phyloP scores from a whole-genome alignment of 352 stramenopile species.

The Globisporangium viniferum region DNA sequence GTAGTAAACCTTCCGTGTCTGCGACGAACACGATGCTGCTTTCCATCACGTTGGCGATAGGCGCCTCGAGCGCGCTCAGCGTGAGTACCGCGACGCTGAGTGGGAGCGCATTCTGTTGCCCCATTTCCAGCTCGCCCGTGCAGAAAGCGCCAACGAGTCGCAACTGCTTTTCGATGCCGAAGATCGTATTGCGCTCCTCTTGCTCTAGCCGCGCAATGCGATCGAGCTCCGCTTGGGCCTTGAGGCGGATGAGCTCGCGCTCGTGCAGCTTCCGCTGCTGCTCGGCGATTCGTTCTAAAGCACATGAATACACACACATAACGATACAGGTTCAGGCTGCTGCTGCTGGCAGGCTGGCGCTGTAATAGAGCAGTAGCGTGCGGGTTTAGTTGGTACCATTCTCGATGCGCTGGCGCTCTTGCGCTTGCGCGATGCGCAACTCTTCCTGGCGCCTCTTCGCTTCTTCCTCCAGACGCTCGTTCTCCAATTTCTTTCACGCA shows the following conservation, averaged over 20 bases:
- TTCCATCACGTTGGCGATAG: slow-evolving; percentile 26
- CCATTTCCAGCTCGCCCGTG: slow-evolving; percentile 29
- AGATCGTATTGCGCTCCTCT: slow-evolving; percentile 28
- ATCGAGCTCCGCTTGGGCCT: slow-evolving; percentile 29
- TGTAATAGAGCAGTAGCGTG: neutral
- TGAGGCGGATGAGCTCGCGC: slow-evolving; percentile 22
- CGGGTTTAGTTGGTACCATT: slow-evolving; percentile 15
- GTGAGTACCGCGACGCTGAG: slow-evolving; percentile 26
- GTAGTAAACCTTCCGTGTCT: slow-evolving; percentile 24
- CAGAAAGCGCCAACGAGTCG: slow-evolving; percentile 51
- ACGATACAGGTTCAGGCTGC: neutral
- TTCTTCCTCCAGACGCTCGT: slow-evolving; percentile 59
- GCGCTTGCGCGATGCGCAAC: slow-evolving; percentile 33
- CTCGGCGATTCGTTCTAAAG: slow-evolving; percentile 34
- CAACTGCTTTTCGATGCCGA: slow-evolving; percentile 42
- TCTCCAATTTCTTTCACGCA: slow-evolving; percentile 68
- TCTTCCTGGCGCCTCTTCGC: slow-evolving; percentile 47
- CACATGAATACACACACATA: neutral
- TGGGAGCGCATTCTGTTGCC: slow-evolving; percentile 14
- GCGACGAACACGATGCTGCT: slow-evolving; percentile 36
- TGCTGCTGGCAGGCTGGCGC: neutral
- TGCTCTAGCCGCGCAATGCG: slow-evolving; percentile 43
- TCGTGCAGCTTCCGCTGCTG: slow-evolving; percentile 35
- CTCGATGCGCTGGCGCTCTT: slow-evolving; percentile 41
- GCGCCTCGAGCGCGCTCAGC: slow-evolving; percentile 22